Evolutionary conservation across 805 yeast genomes (phyloP).

Genomic region (Lachancea thermotolerans): DNA sequence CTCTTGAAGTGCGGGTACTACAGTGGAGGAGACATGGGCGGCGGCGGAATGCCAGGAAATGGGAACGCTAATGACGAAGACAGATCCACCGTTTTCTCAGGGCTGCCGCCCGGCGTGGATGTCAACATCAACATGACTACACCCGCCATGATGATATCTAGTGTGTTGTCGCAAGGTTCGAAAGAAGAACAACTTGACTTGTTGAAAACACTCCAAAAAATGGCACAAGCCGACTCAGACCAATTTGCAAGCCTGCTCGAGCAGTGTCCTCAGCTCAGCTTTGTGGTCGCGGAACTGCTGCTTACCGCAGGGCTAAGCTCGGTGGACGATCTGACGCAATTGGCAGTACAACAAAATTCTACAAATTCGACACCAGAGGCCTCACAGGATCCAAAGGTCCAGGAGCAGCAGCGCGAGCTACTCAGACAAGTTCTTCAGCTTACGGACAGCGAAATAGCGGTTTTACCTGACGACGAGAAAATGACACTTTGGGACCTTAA

Average conservation of each 20-base stretch:
- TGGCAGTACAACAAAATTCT: conserved; percentile 23
- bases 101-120: conserved; percentile 49
- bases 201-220: conserved; percentile 37
- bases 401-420: conserved; percentile 37
- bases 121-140: conserved; percentile 35
- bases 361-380: conserved; percentile 8
- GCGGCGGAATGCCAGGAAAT: neutral
- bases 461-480: conserved; percentile 47
- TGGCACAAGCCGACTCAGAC: conserved; percentile 51
- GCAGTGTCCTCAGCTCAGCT: conserved; percentile 74
- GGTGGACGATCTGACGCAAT: conserved; percentile 30
- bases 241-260: conserved; percentile 53
- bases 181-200: conserved; percentile 24
- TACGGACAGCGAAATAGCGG: conserved; percentile 44
- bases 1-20: conserved; percentile 69
- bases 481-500: conserved; percentile 33
- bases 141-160: conserved; percentile 34
- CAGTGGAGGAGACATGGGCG: conserved; percentile 39
- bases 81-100: conserved; percentile 32
- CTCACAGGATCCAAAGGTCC: conserved; percentile 20
- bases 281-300: conserved; percentile 73
- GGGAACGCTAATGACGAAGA: conserved; percentile 3
- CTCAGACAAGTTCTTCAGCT: conserved; percentile 47
- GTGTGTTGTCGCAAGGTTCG: conserved; percentile 23
- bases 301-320: conserved; percentile 33